A percentile compares a stretch with the other conserved stretches of the same genome.
These are phyloP conservation scores for Blastobotrys serpentis DNA, from an alignment of 1,139 yeast species.

Conservation along the genomic window DNA sequence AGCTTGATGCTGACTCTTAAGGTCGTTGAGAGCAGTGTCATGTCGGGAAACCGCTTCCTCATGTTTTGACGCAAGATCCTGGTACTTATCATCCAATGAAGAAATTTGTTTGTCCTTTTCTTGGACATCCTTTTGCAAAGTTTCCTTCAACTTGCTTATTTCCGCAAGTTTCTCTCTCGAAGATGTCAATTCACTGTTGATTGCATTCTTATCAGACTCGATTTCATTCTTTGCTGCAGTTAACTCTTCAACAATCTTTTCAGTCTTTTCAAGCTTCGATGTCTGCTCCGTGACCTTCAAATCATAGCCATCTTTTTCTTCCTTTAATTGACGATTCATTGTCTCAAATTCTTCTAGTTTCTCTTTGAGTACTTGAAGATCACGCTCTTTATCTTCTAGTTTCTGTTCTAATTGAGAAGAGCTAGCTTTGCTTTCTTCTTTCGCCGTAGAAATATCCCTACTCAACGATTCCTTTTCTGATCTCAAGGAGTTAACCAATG, in stretches of 20 bases:
- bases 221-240: not conserved
- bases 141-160: too few species aligned
- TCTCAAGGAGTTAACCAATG: not conserved
- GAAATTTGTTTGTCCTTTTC: slow-evolving; percentile 13
- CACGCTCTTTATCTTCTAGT: slow-evolving; percentile 10
- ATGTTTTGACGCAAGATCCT: slow-evolving; percentile 13
- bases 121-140: too few species aligned
- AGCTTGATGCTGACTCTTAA: slow-evolving; percentile 12
- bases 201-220: slow-evolving; percentile 13
- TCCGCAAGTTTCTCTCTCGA: slow-evolving; percentile 1
- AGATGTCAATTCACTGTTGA: slow-evolving; percentile 6
- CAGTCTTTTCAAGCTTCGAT: not conserved
- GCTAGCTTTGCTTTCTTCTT: not conserved
- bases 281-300: slow-evolving; percentile 14
- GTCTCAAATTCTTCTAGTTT: slow-evolving; percentile 7
- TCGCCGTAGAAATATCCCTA: not conserved
- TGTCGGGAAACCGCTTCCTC: slow-evolving; percentile 19
- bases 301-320: slow-evolving; percentile 9
- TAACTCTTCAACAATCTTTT: not conserved
- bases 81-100: slow-evolving; percentile 17
- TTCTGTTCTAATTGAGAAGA: slow-evolving; percentile 10
- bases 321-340: slow-evolving; percentile 6
- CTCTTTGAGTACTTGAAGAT: not conserved
- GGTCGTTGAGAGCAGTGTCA: slow-evolving; percentile 12
- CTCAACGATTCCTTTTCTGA: not conserved